Evolutionary conservation across 208 protist genomes (phyloP), one percentile per base, ranked within the genome.

Genomic region (Strigomonas galati): DNA sequence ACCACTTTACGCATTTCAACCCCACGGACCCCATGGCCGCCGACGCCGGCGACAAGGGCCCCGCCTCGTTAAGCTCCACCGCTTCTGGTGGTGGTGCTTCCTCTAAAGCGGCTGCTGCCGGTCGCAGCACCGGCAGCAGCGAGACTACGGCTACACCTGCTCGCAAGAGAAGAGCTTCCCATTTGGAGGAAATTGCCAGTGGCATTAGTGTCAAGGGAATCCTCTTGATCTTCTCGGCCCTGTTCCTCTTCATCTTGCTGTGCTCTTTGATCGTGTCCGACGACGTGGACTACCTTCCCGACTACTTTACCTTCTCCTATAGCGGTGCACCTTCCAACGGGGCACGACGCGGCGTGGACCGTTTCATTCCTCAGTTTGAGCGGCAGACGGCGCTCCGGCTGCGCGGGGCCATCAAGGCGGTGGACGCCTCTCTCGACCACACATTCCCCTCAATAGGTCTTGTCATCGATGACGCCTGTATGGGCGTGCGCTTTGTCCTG

Each of bases 311-410:
- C 24, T 23, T 60, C 19, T 21, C n/a, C n/a, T n/a, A n/a, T n/a
- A n/a, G n/a, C n/a, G n/a, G n/a, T n/a, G n/a, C n/a, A n/a, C n/a
- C n/a, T n/a, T 40, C 35, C 7, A 10, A 40, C 35, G 4, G 35
- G 7, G 35, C 35, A 10, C 35, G 10, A 4, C 35, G 4, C 10
- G 35, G 35, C 35, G 35, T 40, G 35, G 35, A 40, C 10, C 35
- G 35, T 23, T 3, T 75, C 7, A 58, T 77, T 19, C 73, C 74
- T 2, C 70, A 77, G 64, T 35, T 78, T 35, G 66, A 53, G 21
- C 64, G 59, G 14, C 78, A 80, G 61, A 24, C 76, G 0, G 74
- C 74, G 15, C 58, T 80, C 46, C 66, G 66, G 27, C 15, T 59
- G n/a, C 78, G 71, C 24, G 53, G 44, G 15, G 26, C 23, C 24